A percentile compares a stretch with the other conserved stretches of the same genome.
Conservation (phyloP, 2,329 filamentous ascomycete genomes). For the Colletotrichum costaricense region DNA sequence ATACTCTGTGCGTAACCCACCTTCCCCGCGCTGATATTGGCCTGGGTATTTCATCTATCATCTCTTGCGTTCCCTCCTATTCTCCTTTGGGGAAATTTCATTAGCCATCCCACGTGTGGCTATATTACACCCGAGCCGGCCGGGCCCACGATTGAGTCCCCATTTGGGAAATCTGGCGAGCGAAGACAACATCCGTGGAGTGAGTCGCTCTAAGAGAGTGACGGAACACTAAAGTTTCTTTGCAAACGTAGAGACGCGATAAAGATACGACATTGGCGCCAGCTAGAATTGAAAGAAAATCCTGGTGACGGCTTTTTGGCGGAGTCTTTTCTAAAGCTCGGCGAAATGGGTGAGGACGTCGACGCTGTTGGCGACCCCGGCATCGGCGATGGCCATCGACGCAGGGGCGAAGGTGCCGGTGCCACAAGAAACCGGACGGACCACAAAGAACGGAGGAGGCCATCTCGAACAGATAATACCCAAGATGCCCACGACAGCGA, state of each 20-base stretch:
- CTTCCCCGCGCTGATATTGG: neutral
- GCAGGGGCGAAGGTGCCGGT: neutral
- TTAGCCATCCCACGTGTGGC: conserved; percentile 9
- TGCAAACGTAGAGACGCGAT: neutral
- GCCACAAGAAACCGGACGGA: conserved; percentile 5
- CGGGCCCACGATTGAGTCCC: conserved; percentile 7
- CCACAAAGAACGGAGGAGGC: conserved; percentile 18
- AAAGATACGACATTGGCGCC: neutral
- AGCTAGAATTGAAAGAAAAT: neutral
- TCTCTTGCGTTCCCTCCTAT: neutral
- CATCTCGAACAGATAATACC: conserved; percentile 7
- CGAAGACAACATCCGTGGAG: neutral
- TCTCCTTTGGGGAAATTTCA: neutral
- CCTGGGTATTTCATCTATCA: neutral
- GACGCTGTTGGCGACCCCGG: conserved; percentile 13
- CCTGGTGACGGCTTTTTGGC: neutral
- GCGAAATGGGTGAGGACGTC: conserved; percentile 29
- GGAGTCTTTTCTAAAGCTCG: neutral
- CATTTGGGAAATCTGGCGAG: neutral
- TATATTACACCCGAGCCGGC: neutral
- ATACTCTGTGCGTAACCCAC: neutral
- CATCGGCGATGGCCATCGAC: conserved; percentile 24
- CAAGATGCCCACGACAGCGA: conserved; percentile 19
- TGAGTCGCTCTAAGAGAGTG: neutral
- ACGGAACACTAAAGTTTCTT: neutral